phyloP scores from a whole-genome alignment of 306 rosid species.

The Cicer yamashitae region DNA sequence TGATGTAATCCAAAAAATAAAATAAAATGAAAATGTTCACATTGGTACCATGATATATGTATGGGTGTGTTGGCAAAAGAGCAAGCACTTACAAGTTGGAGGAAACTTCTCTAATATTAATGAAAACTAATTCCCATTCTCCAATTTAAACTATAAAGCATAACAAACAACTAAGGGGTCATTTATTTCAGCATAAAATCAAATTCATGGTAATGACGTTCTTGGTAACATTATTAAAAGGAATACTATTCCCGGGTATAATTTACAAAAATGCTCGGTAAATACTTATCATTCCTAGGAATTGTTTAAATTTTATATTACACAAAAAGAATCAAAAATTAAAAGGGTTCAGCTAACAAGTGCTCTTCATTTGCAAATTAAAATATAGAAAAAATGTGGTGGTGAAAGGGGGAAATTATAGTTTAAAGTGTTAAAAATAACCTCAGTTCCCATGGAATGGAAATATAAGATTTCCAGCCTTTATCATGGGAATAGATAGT shows the following conservation, averaged over 20 bases:
- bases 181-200: not conserved
- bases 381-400: not conserved
- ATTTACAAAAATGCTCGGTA: not conserved
- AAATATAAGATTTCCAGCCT: not conserved
- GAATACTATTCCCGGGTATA: not conserved
- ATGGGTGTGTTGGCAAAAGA: constrained; percentile 23
- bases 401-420: not conserved
- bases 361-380: no score
- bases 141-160: constrained; percentile 18
- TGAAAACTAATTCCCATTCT: not conserved
- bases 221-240: not conserved
- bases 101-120: constrained; percentile 3
- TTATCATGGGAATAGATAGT: not conserved
- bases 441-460: not conserved
- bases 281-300: not conserved
- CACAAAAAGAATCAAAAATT: not conserved
- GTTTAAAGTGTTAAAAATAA: no score
- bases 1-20: constrained; percentile 1
- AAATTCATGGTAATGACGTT: not conserved
- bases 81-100: not conserved
- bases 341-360: no score
- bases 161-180: not conserved
- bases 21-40: not conserved
- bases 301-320: not conserved
- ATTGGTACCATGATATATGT: not conserved